phyloP scores from a whole-genome alignment of 2,329 filamentous ascomycete species.

The Colletotrichum paranaense region DNA sequence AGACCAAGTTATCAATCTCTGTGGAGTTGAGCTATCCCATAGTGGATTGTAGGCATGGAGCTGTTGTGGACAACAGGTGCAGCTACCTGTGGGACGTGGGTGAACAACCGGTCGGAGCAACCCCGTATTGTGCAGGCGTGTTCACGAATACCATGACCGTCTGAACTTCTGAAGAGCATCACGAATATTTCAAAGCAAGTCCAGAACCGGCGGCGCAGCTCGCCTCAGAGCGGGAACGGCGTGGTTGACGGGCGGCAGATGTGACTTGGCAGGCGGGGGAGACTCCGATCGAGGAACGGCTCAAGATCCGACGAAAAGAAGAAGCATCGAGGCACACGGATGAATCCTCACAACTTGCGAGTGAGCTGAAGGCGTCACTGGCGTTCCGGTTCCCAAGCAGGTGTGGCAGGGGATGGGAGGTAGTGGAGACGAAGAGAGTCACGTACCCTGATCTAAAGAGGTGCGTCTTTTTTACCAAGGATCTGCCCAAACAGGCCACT shows the following conservation, averaged over 20 bases:
- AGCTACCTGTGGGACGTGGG: neutral
- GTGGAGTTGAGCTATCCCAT: neutral
- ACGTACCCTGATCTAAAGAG: conserved; percentile 3
- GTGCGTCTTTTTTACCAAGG: neutral
- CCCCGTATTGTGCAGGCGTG: neutral
- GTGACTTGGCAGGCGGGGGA: conserved; percentile 23
- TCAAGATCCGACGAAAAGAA: neutral
- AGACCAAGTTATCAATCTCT: conserved; percentile 22
- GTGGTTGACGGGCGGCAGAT: conserved; percentile 23
- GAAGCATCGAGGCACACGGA: neutral
- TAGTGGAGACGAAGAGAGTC: conserved; percentile 7
- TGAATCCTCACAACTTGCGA: conserved; percentile 11
- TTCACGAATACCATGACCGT: neutral
- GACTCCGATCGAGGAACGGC: neutral
- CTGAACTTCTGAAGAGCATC: no score
- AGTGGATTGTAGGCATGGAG: conserved; percentile 2
- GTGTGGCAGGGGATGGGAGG: neutral
- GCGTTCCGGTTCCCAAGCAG: neutral
- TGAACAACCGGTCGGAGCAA: neutral
- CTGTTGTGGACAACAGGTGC: neutral
- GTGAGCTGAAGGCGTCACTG: neutral
- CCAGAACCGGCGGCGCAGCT: neutral
- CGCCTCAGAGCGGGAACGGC: neutral
- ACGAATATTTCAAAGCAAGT: neutral
- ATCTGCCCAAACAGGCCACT: conserved; percentile 17